phyloP scores from a whole-genome alignment of 2,329 filamentous ascomycete species.

The Stemphylium beticola region DNA sequence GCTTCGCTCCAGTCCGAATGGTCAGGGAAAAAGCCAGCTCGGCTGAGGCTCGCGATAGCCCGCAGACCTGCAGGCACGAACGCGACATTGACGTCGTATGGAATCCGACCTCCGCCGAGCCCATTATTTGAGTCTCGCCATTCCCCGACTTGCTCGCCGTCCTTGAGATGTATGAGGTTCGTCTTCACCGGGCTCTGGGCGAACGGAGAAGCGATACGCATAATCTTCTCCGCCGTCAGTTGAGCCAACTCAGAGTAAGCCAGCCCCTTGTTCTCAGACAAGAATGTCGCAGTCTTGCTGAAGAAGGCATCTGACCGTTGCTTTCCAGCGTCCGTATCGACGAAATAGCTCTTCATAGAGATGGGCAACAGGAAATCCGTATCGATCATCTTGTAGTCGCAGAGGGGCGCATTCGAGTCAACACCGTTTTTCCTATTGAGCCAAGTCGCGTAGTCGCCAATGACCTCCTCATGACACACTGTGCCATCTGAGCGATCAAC shows the following conservation, averaged over 20 bases:
- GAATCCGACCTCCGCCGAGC: constrained; percentile 67
- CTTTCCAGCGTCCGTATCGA: constrained; percentile 53
- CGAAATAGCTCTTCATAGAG: constrained; percentile 65
- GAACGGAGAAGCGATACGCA: constrained; percentile 63
- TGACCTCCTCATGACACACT: constrained; percentile 69
- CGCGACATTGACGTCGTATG: constrained; percentile 70
- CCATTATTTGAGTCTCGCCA: constrained; percentile 69
- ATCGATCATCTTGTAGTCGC: constrained; percentile 68
- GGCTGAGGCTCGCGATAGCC: constrained; percentile 61
- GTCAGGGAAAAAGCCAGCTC: constrained; percentile 58
- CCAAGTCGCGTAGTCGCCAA: constrained; percentile 69
- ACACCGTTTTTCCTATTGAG: constrained; percentile 62
- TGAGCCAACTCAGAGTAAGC: constrained; percentile 61
- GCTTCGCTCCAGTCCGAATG: constrained; percentile 55
- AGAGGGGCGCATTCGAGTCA: constrained; percentile 59
- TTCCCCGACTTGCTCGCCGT: constrained; percentile 62
- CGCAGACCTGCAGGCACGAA: constrained; percentile 67
- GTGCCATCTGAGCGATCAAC: constrained; percentile 66
- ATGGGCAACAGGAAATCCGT: constrained; percentile 67
- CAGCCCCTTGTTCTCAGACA: constrained; percentile 59
- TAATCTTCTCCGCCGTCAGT: constrained; percentile 63
- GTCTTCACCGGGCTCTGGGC: constrained; percentile 57
- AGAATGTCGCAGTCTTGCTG: constrained; percentile 55
- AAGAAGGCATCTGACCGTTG: constrained; percentile 49
- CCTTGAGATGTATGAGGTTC: constrained; percentile 65